A percentile compares a stretch with the other conserved stretches of the same genome.
Evolutionary conservation across 1,284 basidiomycete species (phyloP).

Genomic region (Volvariella surrecta): DNA sequence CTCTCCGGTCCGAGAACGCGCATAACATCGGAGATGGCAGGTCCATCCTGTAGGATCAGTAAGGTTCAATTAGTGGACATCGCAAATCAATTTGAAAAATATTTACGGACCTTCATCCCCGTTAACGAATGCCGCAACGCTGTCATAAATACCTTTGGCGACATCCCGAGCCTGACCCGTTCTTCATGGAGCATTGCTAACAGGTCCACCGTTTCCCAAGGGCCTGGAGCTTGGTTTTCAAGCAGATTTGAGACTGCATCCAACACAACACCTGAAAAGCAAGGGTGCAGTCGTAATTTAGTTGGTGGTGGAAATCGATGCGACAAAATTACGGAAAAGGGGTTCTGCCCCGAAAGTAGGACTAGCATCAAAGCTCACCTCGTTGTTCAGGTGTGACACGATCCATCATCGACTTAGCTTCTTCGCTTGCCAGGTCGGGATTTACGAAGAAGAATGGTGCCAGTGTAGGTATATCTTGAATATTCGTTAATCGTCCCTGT

Average conservation of each 20-base stretch:
- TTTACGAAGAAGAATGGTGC: constrained; percentile 73
- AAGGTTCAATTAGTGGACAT: too few relatives aligned
- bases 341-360: neutral
- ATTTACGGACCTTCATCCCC: constrained; percentile 66
- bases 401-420: constrained; percentile 49
- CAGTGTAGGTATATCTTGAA: constrained; percentile 58
- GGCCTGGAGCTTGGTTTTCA: constrained; percentile 15
- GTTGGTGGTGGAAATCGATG: neutral
- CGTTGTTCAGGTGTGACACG: constrained; percentile 31
- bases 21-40: constrained; percentile 33
- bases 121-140: constrained; percentile 71
- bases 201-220: constrained; percentile 27
- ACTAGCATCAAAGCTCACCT: constrained; percentile 24
- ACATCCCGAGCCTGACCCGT: constrained; percentile 30
- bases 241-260: constrained; percentile 14
- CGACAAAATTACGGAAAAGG: neutral
- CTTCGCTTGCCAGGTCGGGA: constrained; percentile 47
- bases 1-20: constrained; percentile 30
- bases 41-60: constrained; percentile 38
- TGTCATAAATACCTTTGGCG: constrained; percentile 56
- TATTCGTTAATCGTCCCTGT: constrained; percentile 64
- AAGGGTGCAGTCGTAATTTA: constrained; percentile 9
- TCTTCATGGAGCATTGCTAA: constrained; percentile 38
- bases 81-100: too few relatives aligned
- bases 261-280: constrained; percentile 11